Evolutionary conservation across 139 green algal genomes (phyloP).

Genomic region (Chlorella sp.): DNA sequence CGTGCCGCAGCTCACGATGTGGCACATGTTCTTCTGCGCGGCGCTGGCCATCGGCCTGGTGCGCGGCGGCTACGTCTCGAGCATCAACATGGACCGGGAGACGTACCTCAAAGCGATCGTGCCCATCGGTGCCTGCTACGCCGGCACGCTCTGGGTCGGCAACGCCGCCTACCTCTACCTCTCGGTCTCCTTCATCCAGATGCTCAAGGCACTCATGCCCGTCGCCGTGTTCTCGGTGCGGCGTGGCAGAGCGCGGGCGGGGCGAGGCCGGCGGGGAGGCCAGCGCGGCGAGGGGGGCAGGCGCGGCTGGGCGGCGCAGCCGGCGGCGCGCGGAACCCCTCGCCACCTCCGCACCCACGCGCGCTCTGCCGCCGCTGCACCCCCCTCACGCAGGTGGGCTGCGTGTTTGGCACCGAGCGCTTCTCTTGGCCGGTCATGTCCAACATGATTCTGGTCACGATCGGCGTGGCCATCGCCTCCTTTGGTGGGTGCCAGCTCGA

Average conservation of each 20-base stretch:
- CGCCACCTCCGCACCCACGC: no score
- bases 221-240: slow-evolving; percentile 36
- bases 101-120: slow-evolving; percentile 82
- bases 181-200: slow-evolving; percentile 98
- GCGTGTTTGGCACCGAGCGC: slow-evolving; percentile 80
- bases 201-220: slow-evolving; percentile 83
- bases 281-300: no score
- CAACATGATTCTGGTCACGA: slow-evolving; percentile 90
- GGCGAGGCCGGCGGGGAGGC: no score
- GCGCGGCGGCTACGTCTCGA: slow-evolving; percentile 61
- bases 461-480: slow-evolving; percentile 84
- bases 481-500: no score
- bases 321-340: no score
- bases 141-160: slow-evolving; percentile 90
- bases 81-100: slow-evolving; percentile 68
- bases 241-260: no score
- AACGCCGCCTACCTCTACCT: slow-evolving; percentile 98
- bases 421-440: slow-evolving; percentile 53
- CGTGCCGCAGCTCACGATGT: slow-evolving; percentile 37
- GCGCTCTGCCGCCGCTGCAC: no score
- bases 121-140: slow-evolving; percentile 91
- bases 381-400: no score
- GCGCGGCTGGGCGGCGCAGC: no score
- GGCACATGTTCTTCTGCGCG: slow-evolving; percentile 93
- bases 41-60: slow-evolving; percentile 70